Base-by-base conservation (phyloP, 2,329 filamentous ascomycete genomes). In the Paramyrothecium roridum region DNA sequence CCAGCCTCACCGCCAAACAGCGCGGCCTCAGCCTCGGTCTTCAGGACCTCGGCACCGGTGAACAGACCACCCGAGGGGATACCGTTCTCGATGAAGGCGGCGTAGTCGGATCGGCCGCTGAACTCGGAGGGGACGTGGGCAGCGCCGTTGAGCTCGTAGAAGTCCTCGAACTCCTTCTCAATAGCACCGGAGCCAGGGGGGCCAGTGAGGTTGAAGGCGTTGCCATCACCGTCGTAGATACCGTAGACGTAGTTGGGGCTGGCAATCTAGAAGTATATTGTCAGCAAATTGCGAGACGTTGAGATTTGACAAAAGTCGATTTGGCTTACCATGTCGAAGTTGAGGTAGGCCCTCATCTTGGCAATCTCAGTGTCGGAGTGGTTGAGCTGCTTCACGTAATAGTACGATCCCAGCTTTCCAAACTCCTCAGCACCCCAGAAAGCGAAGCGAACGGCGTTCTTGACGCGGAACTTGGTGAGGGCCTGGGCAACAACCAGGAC, bases 31-130 rank as follows among this genome's bases (percentile, higher is more conserved):
- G 80, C 78, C 34, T 75, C 74, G 0, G 84, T 87, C 79, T 87
- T 88, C 67, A 85, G 67, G 6, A 74, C 80, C 67, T 88, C 85
- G 2, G 86, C 86, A 12, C 86, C 86, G 10, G 87, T 89, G 63
- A 87, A 87, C 56, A 90, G 77, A 13, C 88, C 88, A 23, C 87
- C 87, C 0, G 82, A 80, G 2, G 88, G 84, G 56, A 89, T 86
- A 11, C 84, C 84, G 60, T 80, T 81, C 64, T 82, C 79, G 58
- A 88, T 82, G 73, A 90, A 89, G 3, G 80, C 83, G 43, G 81
- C 84, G 64, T 90, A 89, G 67, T 90, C 87, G 48, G 81, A 85
- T 53, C 85, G 81, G 7, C 84, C 85, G 66, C 82, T 80, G 64
- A 90, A 90, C 48, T 81, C 80, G 22, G 85, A 85, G 26, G 82